Evolutionary conservation across 768 basidiomycete genomes (phyloP), one percentile per base, ranked within the genome.

Genomic region (Tephrocybe rancida): DNA sequence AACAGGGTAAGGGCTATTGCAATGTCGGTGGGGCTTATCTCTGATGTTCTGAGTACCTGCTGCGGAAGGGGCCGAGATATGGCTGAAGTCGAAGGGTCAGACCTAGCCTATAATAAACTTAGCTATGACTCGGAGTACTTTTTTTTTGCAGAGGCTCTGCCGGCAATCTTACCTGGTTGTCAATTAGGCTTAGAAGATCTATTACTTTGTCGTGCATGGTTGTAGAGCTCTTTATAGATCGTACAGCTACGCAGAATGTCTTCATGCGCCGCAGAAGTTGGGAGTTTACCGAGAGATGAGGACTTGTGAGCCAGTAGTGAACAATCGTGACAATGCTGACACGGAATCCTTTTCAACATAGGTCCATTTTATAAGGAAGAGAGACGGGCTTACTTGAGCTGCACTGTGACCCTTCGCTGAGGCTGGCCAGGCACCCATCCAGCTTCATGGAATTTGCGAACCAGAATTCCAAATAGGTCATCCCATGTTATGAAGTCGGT

Each of bases 1-100:
- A 79, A 63, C 9, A 78, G 57, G 2, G 77, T 71, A 11, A 80
- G 69, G 1, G 72, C 77, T 39, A 72, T 67, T 1, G 79, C 80
- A 5, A 80, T 67, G 54, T 75, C 74, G 8, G 60, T 52, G 0
- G 78, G 75, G 8, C 59, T 63, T 39, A 78, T 66, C 30, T 76
- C 66, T 5, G 68, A 59, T 4, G 72, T 60, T 48, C 64, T 54
- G 22, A 65, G 62, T 46, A 71, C 50, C 47, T 56, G 65, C 41
- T 67, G 60, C 26, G 58, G 67, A 24, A 64, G 62, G 35, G 61
- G 54, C 9, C 66, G 61, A 7, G 47, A 19, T 5, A 43, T 46
- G 27, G 50, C 30, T 18, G 54, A 22, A 43, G 30, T 45, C 18
- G 42, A 24, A 21, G 34, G 46, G 30, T 63, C 52, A 5, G 19